Evolutionary conservation across 768 basidiomycete genomes (phyloP).

Genomic region (Auricularia heimuer): DNA sequence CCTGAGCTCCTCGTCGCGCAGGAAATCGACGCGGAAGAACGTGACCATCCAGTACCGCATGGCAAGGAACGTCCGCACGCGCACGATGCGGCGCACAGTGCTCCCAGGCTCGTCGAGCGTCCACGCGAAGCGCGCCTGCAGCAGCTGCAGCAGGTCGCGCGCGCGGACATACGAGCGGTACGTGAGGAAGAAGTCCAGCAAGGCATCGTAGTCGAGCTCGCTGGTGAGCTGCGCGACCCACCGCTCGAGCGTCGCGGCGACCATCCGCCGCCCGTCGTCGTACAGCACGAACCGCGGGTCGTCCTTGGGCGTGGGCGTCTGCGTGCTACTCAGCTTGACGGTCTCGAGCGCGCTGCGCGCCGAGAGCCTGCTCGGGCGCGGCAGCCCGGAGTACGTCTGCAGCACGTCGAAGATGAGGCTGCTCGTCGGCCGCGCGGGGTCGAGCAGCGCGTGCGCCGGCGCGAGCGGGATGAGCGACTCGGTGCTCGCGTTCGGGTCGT

Average conservation of each 20-base stretch:
- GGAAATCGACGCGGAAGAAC: slow-evolving; percentile 83
- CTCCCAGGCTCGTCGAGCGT: slow-evolving; percentile 46
- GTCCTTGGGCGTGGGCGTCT: slow-evolving; percentile 60
- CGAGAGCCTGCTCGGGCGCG: slow-evolving; percentile 55
- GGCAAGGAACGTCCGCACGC: slow-evolving; percentile 83
- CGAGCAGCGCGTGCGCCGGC: not conserved
- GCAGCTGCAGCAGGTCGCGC: slow-evolving; percentile 67
- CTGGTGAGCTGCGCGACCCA: slow-evolving; percentile 89
- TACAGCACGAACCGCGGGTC: slow-evolving; percentile 86
- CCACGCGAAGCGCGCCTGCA: slow-evolving; percentile 88
- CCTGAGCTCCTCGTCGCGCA: slow-evolving; percentile 70
- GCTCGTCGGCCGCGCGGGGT: slow-evolving; percentile 20
- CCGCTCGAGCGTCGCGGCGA: slow-evolving; percentile 86
- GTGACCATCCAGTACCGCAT: slow-evolving; percentile 86
- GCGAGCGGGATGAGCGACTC: slow-evolving; percentile 1
- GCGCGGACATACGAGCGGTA: slow-evolving; percentile 79
- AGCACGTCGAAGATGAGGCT: slow-evolving; percentile 72
- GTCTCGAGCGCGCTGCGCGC: slow-evolving; percentile 53
- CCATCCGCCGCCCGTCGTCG: slow-evolving; percentile 31
- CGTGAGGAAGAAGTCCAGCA: slow-evolving; percentile 85
- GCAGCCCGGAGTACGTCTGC: slow-evolving; percentile 70
- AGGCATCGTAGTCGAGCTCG: slow-evolving; percentile 76
- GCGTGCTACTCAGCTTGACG: slow-evolving; percentile 44
- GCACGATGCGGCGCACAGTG: slow-evolving; percentile 61
- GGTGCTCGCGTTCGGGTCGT: not conserved